A percentile compares a stretch with the other conserved stretches of the same genome.
Evolutionary conservation across 1,139 yeast species (phyloP).

Genomic region (Kazachstania sp.): DNA sequence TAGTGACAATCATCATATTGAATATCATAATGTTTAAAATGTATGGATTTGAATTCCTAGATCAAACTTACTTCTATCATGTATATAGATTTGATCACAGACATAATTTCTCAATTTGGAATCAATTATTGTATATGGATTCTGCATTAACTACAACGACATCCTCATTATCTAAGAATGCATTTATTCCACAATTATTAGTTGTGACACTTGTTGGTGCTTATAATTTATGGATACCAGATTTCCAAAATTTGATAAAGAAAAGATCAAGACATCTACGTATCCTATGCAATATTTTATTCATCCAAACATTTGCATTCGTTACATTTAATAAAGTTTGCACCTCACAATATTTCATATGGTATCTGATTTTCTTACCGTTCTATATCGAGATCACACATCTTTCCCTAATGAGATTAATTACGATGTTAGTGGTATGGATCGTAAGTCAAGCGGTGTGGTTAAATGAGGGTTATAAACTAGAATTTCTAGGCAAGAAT

Average conservation of each 20-base stretch:
- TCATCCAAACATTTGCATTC: slow-evolving; percentile 85
- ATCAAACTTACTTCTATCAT: slow-evolving; percentile 77
- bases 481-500: slow-evolving; percentile 70
- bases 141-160: slow-evolving; percentile 33
- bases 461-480: slow-evolving; percentile 67
- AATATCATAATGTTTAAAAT: slow-evolving; percentile 52
- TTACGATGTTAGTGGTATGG: slow-evolving; percentile 49
- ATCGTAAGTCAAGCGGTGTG: slow-evolving; percentile 62
- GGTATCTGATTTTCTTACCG: slow-evolving; percentile 84
- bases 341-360: slow-evolving; percentile 87
- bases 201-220: slow-evolving; percentile 29
- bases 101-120: slow-evolving; percentile 87
- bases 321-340: slow-evolving; percentile 90
- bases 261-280: slow-evolving; percentile 9
- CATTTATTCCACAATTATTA: slow-evolving; percentile 73
- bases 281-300: slow-evolving; percentile 47
- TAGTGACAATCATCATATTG: slow-evolving; percentile 39
- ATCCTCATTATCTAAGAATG: slow-evolving; percentile 37
- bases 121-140: slow-evolving; percentile 60
- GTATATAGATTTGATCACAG: slow-evolving; percentile 80
- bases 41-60: slow-evolving; percentile 71
- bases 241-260: background rate
- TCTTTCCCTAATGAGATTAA: slow-evolving; percentile 30
- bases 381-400: slow-evolving; percentile 44
- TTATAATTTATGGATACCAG: slow-evolving; percentile 9